Conservation (phyloP, 164 flowering plant genomes). For the Stephania yunnanensis region DNA sequence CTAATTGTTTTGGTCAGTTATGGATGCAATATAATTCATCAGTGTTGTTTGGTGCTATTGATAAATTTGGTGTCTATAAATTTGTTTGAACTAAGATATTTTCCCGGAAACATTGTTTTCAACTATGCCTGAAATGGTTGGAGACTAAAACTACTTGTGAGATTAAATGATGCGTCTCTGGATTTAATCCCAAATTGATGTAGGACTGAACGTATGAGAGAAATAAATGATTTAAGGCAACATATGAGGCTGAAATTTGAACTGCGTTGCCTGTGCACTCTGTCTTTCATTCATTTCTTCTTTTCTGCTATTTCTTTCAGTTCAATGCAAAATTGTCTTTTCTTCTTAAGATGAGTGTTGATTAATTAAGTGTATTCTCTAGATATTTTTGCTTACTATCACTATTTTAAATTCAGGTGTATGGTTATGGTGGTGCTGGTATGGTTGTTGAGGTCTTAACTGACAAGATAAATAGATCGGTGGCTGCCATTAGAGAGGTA, state of each 20-base stretch:
- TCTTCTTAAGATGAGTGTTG: not conserved
- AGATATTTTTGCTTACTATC: not conserved
- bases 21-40: no score
- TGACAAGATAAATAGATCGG: conserved; percentile 85
- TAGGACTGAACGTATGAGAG: no score
- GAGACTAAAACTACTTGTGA: no score
- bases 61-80: no score
- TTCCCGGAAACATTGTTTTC: no score
- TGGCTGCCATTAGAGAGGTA: conserved; percentile 73
- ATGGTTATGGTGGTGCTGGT: conserved; percentile 92
- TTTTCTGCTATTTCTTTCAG: not conserved
- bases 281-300: not conserved
- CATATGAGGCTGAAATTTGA: not conserved
- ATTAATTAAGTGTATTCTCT: not conserved
- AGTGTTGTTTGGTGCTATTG: no score
- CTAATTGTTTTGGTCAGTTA: no score
- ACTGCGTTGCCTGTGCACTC: not conserved
- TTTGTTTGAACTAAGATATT: no score
- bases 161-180: no score
- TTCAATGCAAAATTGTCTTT: not conserved
- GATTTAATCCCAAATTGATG: no score
- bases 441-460: conserved; percentile 85
- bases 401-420: conserved; percentile 46
- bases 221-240: no score
- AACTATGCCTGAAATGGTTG: no score